Conservation (phyloP, 306 rosid species). For the Dryas octopetala region DNA sequence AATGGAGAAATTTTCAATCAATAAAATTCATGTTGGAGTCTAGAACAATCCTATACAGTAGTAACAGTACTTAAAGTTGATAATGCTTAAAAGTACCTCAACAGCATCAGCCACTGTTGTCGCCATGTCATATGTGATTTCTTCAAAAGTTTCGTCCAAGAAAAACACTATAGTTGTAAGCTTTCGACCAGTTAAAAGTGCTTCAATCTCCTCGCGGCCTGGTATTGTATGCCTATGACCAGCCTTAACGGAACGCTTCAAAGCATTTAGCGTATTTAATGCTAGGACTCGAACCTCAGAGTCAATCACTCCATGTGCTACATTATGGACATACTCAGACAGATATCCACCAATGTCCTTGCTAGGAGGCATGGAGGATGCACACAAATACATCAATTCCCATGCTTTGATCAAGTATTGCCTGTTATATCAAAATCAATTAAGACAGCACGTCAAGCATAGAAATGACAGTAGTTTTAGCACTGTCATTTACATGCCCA, state of each 20-base stretch:
- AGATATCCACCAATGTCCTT: constrained; percentile 86
- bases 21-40: not conserved
- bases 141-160: constrained; percentile 96
- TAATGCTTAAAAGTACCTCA: constrained; percentile 56
- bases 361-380: constrained; percentile 93
- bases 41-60: not conserved
- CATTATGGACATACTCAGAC: constrained; percentile 80
- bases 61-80: constrained; percentile 3
- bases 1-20: not conserved
- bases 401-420: constrained; percentile 82
- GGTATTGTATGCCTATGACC: constrained; percentile 91
- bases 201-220: constrained; percentile 90
- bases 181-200: constrained; percentile 73
- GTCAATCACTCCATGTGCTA: constrained; percentile 64
- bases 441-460: constrained; percentile 17
- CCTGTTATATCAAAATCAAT: constrained; percentile 44
- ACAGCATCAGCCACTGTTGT: constrained; percentile 94
- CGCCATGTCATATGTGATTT: constrained; percentile 86
- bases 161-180: constrained; percentile 91
- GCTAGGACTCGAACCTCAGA: constrained; percentile 77
- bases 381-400: constrained; percentile 89
- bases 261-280: constrained; percentile 72
- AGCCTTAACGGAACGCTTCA: constrained; percentile 87
- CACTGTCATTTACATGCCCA: constrained; percentile 10
- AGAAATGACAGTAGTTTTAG: constrained; percentile 12